phyloP scores from a whole-genome alignment of 1,284 basidiomycete species.

The Apiotrichum akiyoshidainum region DNA sequence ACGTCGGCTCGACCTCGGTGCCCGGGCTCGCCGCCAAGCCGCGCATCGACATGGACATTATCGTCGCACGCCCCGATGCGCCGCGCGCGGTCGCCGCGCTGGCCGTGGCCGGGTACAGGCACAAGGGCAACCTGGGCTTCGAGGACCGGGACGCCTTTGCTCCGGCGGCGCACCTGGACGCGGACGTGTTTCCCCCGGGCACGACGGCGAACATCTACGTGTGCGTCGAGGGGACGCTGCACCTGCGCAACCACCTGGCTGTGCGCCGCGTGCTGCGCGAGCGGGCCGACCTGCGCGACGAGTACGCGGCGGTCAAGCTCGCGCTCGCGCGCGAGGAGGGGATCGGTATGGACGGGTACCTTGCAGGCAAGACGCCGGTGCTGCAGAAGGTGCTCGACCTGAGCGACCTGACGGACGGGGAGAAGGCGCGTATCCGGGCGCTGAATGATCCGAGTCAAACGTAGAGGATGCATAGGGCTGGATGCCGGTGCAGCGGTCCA shows the following conservation, averaged over 20 bases:
- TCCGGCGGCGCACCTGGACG: not conserved
- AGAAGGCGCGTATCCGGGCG: not conserved
- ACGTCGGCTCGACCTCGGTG: slow-evolving; percentile 29
- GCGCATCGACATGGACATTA: slow-evolving; percentile 29
- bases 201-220: slow-evolving; percentile 13
- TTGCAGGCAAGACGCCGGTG: slow-evolving; percentile 6
- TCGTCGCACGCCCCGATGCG: slow-evolving; percentile 15
- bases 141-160: slow-evolving; percentile 5
- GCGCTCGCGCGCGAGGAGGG: not conserved
- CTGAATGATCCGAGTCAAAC: not conserved
- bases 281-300: slow-evolving; percentile 15
- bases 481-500: too few species aligned
- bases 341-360: slow-evolving; percentile 2
- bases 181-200: not conserved
- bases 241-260: slow-evolving; percentile 20
- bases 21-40: slow-evolving; percentile 25
- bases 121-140: slow-evolving; percentile 7
- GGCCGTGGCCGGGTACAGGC: slow-evolving; percentile 1
- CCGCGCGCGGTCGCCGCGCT: slow-evolving; percentile 4
- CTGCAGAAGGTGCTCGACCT: slow-evolving; percentile 1
- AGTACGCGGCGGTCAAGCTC: slow-evolving; percentile 9
- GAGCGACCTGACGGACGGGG: not conserved
- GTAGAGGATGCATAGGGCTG: too few species aligned
- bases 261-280: slow-evolving; percentile 18
- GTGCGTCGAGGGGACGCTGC: not conserved